A percentile compares a stretch with the other conserved stretches of the same genome.
Conservation (phyloP, 495 filamentous ascomycete species). For the Penicillium ucsense region DNA sequence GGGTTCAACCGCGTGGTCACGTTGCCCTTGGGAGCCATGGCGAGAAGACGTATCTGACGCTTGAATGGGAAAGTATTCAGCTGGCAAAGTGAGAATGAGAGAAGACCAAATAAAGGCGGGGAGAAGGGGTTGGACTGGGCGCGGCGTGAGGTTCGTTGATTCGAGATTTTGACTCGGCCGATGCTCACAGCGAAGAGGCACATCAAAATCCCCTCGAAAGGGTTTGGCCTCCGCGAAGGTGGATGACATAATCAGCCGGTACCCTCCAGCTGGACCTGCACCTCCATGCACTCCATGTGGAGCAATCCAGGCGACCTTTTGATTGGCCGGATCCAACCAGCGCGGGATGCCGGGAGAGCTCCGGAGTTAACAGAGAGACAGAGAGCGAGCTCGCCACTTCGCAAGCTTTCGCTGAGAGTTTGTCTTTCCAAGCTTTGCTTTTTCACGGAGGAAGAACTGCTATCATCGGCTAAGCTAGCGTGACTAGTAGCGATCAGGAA, state of each 20-base stretch:
- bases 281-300: not conserved
- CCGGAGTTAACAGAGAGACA: too few relatives aligned
- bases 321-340: too few relatives aligned
- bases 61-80: too few relatives aligned
- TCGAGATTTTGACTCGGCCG: slow-evolving; percentile 4
- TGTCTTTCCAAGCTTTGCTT: too few relatives aligned
- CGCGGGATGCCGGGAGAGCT: too few relatives aligned
- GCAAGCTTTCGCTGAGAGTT: not conserved
- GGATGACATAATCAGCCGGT: slow-evolving; percentile 25
- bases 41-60: slow-evolving; percentile 1
- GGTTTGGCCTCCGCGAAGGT: slow-evolving; percentile 34
- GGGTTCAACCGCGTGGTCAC: slow-evolving; percentile 42
- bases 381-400: slow-evolving; percentile 2
- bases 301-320: too few relatives aligned
- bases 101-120: slow-evolving; percentile 3
- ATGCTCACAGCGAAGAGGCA: slow-evolving; percentile 6
- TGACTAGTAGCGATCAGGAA: not conserved
- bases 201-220: slow-evolving; percentile 15
- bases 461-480: not conserved
- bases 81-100: not conserved
- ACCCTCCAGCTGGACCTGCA: too few relatives aligned
- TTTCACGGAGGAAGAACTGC: not conserved
- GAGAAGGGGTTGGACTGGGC: slow-evolving; percentile 1
- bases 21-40: slow-evolving; percentile 43
- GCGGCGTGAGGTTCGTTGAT: slow-evolving; percentile 10